Evolutionary conservation across 208 protist species (phyloP).

Genomic region (Acanthamoeba rhysodes): DNA sequence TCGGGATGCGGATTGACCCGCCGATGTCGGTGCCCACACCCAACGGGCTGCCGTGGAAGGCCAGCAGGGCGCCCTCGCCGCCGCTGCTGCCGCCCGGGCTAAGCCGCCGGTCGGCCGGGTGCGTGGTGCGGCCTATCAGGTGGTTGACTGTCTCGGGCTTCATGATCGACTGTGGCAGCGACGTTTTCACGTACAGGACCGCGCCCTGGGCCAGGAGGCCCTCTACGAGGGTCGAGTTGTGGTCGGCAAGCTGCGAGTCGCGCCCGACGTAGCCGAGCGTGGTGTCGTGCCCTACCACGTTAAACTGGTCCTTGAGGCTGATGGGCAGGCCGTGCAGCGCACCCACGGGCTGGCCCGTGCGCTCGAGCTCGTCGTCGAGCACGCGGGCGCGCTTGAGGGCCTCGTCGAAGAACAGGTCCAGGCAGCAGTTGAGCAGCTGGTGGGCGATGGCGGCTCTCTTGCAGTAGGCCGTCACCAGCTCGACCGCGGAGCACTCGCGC

Average conservation of each 20-base stretch:
- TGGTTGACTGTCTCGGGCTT: slow-evolving; percentile 14
- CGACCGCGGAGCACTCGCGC: slow-evolving; percentile 3
- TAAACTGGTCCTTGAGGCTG: slow-evolving; percentile 75
- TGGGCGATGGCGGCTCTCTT: neutral
- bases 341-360: slow-evolving; percentile 25
- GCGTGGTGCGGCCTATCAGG: slow-evolving; percentile 35
- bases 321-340: slow-evolving; percentile 75
- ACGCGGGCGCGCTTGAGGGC: slow-evolving; percentile 50
- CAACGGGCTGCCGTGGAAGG: neutral
- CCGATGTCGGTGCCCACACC: slow-evolving; percentile 76
- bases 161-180: slow-evolving; percentile 41
- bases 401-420: slow-evolving; percentile 58
- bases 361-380: slow-evolving; percentile 49
- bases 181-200: slow-evolving; percentile 70
- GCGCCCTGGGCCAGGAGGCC: slow-evolving; percentile 32
- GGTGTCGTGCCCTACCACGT: slow-evolving; percentile 70
- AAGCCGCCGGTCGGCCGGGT: slow-evolving; percentile 12
- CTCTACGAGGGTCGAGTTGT: neutral
- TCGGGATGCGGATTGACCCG: slow-evolving; percentile 72
- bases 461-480: slow-evolving; percentile 70
- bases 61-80: slow-evolving; percentile 69
- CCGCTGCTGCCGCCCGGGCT: slow-evolving; percentile 67
- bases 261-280: slow-evolving; percentile 28
- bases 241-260: neutral
- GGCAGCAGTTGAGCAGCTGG: slow-evolving; percentile 57